A percentile compares a stretch with the other conserved stretches of the same genome.
phyloP scores from a whole-genome alignment of 2,329 filamentous ascomycete species.

The Coniochaeta prunicola region DNA sequence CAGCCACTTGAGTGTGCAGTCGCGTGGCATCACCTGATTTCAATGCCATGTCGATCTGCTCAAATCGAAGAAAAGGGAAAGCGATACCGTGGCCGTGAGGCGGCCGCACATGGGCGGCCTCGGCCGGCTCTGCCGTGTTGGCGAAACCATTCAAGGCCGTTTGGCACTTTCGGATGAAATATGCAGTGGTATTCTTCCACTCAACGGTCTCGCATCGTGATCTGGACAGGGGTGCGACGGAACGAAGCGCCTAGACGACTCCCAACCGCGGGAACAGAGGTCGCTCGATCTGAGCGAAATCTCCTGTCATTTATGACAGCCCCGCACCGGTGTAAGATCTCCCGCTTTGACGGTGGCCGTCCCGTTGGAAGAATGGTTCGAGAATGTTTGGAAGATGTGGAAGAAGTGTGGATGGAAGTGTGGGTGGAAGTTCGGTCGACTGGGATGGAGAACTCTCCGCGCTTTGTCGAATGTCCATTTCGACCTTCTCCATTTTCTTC shows the following conservation, averaged over 20 bases:
- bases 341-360: not conserved
- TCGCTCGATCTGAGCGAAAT: not conserved
- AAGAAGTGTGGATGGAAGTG: not conserved
- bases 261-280: not conserved
- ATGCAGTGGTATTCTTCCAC: not conserved
- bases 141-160: not conserved
- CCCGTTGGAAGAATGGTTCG: not conserved
- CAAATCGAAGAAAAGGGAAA: not conserved
- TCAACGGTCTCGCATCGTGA: not conserved
- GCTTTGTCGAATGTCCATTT: not conserved
- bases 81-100: not conserved
- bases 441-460: not conserved
- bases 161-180: not conserved
- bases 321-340: not conserved
- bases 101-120: not conserved
- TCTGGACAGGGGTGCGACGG: not conserved
- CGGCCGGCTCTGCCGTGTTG: not conserved
- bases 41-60: not conserved
- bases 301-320: not conserved
- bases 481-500: not conserved
- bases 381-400: not conserved
- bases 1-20: not conserved
- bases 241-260: not conserved
- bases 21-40: not conserved
- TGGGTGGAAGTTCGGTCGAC: not conserved